These are phyloP conservation scores for Kwoniella shandongensis DNA, from an alignment of 768 basidiomycete genomes.

Conservation along the genomic window DNA sequence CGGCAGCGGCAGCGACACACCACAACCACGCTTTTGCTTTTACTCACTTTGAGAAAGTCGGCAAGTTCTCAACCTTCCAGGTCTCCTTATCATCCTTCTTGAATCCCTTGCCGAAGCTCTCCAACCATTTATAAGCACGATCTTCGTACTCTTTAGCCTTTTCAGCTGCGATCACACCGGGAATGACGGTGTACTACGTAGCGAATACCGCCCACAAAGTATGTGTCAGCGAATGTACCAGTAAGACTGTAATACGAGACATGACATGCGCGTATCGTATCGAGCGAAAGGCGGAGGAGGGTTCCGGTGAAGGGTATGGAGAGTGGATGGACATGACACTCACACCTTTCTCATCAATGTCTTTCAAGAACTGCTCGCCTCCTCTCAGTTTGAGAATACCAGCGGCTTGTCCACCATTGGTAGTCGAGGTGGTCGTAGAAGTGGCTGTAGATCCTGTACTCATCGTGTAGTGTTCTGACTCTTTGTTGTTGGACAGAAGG, in stretches of 20 bases:
- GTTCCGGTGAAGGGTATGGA: too few relatives aligned
- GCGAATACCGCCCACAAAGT: too few relatives aligned
- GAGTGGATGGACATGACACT: conserved; percentile 11
- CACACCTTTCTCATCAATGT: conserved; percentile 39
- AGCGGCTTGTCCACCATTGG: background rate
- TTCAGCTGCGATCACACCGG: conserved; percentile 34
- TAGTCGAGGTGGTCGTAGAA: conserved; percentile 1
- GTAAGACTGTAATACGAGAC: too few relatives aligned
- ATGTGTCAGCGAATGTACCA: too few relatives aligned
- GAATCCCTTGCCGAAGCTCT: conserved; percentile 51
- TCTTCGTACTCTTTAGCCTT: conserved; percentile 42
- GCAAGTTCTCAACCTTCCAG: conserved; percentile 47
- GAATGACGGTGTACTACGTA: conserved; percentile 24
- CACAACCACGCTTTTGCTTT: too few relatives aligned
- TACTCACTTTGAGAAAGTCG: conserved; percentile 40
- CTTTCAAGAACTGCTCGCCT: conserved; percentile 18
- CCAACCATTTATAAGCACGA: conserved; percentile 48
- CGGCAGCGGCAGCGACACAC: too few relatives aligned
- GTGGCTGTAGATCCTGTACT: conserved; percentile 1
- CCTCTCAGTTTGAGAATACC: conserved; percentile 22
- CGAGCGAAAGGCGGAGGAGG: too few relatives aligned
- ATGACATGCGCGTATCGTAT: too few relatives aligned
- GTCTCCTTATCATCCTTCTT: conserved; percentile 51
- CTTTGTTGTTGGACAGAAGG: too few relatives aligned
- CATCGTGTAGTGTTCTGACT: too few relatives aligned